A percentile compares a stretch with the other conserved stretches of the same genome.
Evolutionary conservation across 1,284 basidiomycete genomes (phyloP).

Genomic region (Cutaneotrichosporon dermatis): DNA sequence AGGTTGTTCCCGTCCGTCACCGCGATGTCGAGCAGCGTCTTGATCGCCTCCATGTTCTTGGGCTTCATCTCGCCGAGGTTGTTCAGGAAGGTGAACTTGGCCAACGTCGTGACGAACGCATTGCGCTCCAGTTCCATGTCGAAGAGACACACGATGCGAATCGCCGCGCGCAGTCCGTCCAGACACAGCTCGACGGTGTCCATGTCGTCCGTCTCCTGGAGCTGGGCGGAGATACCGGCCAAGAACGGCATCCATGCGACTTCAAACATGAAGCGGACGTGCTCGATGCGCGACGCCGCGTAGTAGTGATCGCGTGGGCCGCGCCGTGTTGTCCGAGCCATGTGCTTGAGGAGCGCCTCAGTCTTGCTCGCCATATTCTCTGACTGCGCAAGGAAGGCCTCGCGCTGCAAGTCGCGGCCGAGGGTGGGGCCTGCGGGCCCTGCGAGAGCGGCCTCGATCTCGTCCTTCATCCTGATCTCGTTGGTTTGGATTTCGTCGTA

Average conservation of each 20-base stretch:
- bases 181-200: slow-evolving; percentile 87
- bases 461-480: slow-evolving; percentile 97
- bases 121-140: slow-evolving; percentile 92
- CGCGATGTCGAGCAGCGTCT: slow-evolving; percentile 84
- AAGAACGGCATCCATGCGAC: slow-evolving; percentile 96
- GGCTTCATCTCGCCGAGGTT: slow-evolving; percentile 96
- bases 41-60: slow-evolving; percentile 98
- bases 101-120: slow-evolving; percentile 95
- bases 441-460: slow-evolving; percentile 60
- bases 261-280: slow-evolving; percentile 96
- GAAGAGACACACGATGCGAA: slow-evolving; percentile 88
- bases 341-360: slow-evolving; percentile 84
- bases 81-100: slow-evolving; percentile 93
- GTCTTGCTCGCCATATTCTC: slow-evolving; percentile 94
- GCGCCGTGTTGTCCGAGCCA: slow-evolving; percentile 75
- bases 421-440: slow-evolving; percentile 71
- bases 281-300: slow-evolving; percentile 88
- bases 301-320: slow-evolving; percentile 78
- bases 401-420: slow-evolving; percentile 85
- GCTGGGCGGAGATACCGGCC: slow-evolving; percentile 82
- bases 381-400: slow-evolving; percentile 88
- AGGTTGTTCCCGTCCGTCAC: slow-evolving; percentile 90
- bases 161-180: slow-evolving; percentile 89
- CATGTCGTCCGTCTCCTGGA: slow-evolving; percentile 87
- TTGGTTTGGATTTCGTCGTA: slow-evolving; percentile 85